Evolutionary conservation across 139 green algal genomes (phyloP).

Genomic region (Chlorella vulgaris): DNA sequence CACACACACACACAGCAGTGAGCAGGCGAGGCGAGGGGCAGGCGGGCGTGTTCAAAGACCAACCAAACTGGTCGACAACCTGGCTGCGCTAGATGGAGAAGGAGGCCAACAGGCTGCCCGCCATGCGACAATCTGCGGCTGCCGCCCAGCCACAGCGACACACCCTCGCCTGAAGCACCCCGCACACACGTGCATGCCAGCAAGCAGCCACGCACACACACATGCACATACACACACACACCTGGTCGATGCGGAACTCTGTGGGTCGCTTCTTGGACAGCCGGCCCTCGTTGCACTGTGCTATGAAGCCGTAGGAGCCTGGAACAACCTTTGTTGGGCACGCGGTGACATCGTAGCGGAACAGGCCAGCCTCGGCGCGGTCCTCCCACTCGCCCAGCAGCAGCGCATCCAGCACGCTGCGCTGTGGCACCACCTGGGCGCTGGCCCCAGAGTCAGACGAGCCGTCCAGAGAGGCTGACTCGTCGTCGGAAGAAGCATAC

Average conservation of each 20-base stretch:
- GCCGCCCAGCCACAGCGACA: no score
- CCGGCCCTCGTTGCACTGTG: slow-evolving; percentile 96
- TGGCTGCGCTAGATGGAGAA: no score
- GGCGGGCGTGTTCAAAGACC: no score
- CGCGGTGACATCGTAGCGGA: slow-evolving; percentile 95
- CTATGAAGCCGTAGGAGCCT: slow-evolving; percentile 85
- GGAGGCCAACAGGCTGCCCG: no score
- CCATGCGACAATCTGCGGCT: no score
- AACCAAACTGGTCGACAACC: no score
- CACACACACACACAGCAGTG: no score
- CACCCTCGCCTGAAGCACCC: no score
- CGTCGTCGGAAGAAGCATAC: not conserved
- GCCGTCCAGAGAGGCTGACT: not conserved
- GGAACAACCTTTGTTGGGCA: slow-evolving; percentile 87
- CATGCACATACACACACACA: slow-evolving; percentile 27
- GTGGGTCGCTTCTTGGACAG: slow-evolving; percentile 96
- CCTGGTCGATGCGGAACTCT: slow-evolving; percentile 94
- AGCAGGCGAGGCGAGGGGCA: no score
- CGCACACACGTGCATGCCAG: no score
- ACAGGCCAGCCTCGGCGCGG: slow-evolving; percentile 65
- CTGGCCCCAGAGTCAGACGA: not conserved
- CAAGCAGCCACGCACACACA: no score
- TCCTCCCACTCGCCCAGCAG: slow-evolving; percentile 83
- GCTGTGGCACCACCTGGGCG: slow-evolving; percentile 30
- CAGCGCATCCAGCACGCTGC: slow-evolving; percentile 66